Conservation (phyloP, 1,284 basidiomycete species). For the Cronartium quercuum region DNA sequence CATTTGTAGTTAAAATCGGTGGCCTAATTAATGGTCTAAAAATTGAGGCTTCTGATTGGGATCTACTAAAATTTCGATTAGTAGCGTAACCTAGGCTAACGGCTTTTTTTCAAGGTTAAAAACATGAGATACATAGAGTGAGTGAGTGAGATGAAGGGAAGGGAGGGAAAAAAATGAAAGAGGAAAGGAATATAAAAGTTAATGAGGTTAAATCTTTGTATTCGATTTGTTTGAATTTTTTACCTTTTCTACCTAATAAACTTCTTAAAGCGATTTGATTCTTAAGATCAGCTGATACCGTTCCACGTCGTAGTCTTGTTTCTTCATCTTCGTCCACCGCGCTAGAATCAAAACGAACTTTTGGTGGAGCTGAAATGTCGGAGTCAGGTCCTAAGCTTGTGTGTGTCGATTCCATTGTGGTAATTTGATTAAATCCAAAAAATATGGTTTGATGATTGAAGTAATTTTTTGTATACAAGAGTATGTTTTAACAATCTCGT, state of each 20-base stretch:
- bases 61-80: conserved; percentile 14
- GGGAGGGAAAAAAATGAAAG: not conserved
- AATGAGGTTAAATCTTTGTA: not conserved
- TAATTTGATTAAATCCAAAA: no score
- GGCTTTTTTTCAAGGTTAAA: not conserved
- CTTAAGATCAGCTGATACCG: conserved; percentile 22
- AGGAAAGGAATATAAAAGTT: no score
- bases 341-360: conserved; percentile 10
- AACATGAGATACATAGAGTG: not conserved
- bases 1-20: not conserved
- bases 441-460: no score
- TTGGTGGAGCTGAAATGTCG: not conserved
- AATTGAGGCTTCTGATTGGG: conserved; percentile 32
- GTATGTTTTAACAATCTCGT: no score
- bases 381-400: no score
- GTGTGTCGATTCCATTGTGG: no score
- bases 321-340: conserved; percentile 17
- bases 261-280: conserved; percentile 34
- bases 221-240: not conserved
- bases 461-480: no score
- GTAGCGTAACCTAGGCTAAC: conserved; percentile 34
- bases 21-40: conserved; percentile 21
- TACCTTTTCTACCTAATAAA: conserved; percentile 35
- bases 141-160: not conserved
- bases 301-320: conserved; percentile 13